Evolutionary conservation across 78 protist species (phyloP).

Genomic region (Isochrysis galbana): DNA sequence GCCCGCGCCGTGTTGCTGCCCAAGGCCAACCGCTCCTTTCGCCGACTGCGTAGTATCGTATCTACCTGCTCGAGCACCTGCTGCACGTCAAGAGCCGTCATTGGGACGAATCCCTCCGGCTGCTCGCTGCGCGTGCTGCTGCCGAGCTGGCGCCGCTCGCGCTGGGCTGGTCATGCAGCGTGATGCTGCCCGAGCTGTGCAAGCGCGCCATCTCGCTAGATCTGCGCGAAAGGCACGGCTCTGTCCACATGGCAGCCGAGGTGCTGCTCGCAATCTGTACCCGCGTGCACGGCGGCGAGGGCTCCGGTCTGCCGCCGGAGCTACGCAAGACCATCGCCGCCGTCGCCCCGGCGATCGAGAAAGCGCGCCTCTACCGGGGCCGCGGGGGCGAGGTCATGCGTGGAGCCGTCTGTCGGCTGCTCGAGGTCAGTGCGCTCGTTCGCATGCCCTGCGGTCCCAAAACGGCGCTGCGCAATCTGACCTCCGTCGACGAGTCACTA

Average conservation of each 20-base stretch:
- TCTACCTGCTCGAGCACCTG: constrained; percentile 65
- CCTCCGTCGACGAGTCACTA: constrained; percentile 10
- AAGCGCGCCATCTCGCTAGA: constrained; percentile 21
- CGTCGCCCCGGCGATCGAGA: constrained; percentile 59
- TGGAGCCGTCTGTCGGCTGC: constrained; percentile 35
- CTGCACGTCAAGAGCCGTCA: constrained; percentile 64
- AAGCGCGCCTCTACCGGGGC: constrained; percentile 75
- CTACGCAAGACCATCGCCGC: not conserved
- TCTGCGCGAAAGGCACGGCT: constrained; percentile 71
- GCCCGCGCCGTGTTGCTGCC: too few species aligned
- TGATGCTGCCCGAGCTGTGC: constrained; percentile 40
- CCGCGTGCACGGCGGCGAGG: not conserved
- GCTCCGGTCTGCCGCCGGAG: not conserved
- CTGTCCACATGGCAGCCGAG: constrained; percentile 56
- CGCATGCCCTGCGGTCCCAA: constrained; percentile 10
- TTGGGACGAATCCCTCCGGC: constrained; percentile 75
- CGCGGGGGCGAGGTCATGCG: constrained; percentile 62
- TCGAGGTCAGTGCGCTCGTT: not conserved
- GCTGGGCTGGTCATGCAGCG: not conserved
- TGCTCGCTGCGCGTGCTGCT: constrained; percentile 70
- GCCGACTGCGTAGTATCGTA: constrained; percentile 54
- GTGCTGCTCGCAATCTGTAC: constrained; percentile 39
- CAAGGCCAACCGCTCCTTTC: too few species aligned
- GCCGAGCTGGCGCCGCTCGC: constrained; percentile 30
- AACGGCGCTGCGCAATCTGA: not conserved